phyloP scores from a whole-genome alignment of 257 asterid species.

The Solanum appendiculatum region DNA sequence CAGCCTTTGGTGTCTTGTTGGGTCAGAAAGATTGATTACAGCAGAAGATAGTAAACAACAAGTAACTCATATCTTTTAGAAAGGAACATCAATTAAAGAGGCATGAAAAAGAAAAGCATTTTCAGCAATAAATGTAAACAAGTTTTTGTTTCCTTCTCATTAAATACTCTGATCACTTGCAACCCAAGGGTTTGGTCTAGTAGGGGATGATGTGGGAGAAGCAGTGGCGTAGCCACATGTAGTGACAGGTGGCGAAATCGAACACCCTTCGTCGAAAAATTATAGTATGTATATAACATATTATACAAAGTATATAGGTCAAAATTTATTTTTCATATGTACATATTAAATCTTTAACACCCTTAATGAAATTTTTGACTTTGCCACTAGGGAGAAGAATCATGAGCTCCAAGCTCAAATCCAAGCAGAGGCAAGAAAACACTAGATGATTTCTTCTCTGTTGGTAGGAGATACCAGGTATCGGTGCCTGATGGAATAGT shows the following conservation, averaged over 20 bases:
- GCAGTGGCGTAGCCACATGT: not conserved
- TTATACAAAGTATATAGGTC: too few species aligned
- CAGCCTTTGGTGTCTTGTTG: not conserved
- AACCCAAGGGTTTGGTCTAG: not conserved
- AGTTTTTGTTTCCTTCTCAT: not conserved
- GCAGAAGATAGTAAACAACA: not conserved
- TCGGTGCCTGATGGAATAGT: not conserved
- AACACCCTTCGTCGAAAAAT: not conserved
- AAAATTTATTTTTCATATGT: too few species aligned
- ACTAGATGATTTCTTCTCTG: not conserved
- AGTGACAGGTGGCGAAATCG: not conserved
- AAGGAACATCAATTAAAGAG: not conserved
- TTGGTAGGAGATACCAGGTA: not conserved
- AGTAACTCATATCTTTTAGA: not conserved
- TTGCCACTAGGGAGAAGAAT: not conserved
- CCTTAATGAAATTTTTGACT: not conserved
- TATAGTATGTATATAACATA: not conserved
- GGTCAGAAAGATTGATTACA: not conserved
- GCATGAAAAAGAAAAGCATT: not conserved
- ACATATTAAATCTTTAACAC: not conserved
- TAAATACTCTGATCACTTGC: not conserved
- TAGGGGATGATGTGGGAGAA: not conserved
- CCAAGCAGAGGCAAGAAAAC: not conserved
- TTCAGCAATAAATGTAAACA: not conserved
- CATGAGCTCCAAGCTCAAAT: not conserved